phyloP scores from a whole-genome alignment of 2,329 filamentous ascomycete species.

The Cladosporium sp. region DNA sequence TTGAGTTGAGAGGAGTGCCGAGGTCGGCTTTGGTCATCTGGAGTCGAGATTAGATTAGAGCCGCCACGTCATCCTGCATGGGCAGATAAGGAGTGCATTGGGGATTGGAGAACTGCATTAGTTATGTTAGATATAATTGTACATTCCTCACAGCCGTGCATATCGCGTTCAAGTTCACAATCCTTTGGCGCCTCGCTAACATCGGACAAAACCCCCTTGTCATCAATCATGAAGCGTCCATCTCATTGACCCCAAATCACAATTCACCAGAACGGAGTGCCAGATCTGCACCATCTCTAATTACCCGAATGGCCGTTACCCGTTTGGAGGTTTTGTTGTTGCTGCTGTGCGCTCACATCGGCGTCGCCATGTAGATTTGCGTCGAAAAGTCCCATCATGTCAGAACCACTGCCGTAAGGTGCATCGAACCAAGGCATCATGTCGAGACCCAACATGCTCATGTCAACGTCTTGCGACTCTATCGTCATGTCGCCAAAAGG shows the following conservation, averaged over 20 bases:
- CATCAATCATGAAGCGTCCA: not conserved
- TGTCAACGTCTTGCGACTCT: slow-evolving; percentile 72
- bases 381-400: slow-evolving; percentile 24
- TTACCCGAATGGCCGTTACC: not conserved
- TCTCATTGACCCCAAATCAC: no score
- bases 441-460: slow-evolving; percentile 63
- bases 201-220: not conserved
- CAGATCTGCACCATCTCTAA: no score
- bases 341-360: slow-evolving; percentile 5
- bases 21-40: not conserved
- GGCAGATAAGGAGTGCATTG: not conserved
- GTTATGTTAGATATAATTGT: not conserved
- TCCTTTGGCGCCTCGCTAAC: not conserved
- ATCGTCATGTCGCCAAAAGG: slow-evolving; percentile 59
- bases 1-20: not conserved
- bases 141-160: not conserved
- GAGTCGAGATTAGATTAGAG: not conserved
- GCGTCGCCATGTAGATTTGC: slow-evolving; percentile 12
- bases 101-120: not conserved
- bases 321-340: not conserved
- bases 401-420: not conserved
- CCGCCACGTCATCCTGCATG: not conserved
- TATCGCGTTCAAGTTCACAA: not conserved
- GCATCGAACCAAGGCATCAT: slow-evolving; percentile 69
- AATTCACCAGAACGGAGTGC: no score